Evolutionary conservation across 2,329 filamentous ascomycete genomes (phyloP), one percentile per base, ranked within the genome.

Genomic region (Verticillium alfalfae): DNA sequence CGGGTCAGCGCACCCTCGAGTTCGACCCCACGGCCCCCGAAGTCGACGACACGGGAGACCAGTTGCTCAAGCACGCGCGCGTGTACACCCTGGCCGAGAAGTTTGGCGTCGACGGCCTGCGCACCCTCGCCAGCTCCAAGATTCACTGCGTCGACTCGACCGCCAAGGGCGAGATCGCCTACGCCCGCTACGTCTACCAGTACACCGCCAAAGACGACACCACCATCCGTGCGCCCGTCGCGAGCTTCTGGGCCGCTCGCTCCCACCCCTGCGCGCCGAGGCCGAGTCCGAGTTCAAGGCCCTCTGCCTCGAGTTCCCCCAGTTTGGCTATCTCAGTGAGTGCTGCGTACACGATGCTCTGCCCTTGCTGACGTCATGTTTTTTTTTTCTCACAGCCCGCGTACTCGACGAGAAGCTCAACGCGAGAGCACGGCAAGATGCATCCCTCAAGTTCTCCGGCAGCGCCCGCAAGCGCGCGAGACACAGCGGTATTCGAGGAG

Each of bases 91-190:
- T 97, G 31, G 93, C 92, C 31, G 89, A 93, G 69, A 92, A 90
- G 75, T 88, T 95, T 64, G 84, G 86, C 49, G 78, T 92, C 57
- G 76, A 81, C 0, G 79, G 80, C 10, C 86, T 97, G 65, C 91
- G 91, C 75, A 85, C 82, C 18, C 86, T 97, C 34, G 89, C 93
- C 2, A 91, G 91, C 72, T 88, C 86, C 72, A 97, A 97, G 81
- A 97, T 97, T 70, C 92, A 97, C 80, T 91, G 91, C 73, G 90
- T 96, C 70, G 89, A 93, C 71, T 92, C 89, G 55, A 96, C 91
- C 0, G 92, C 92, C 39, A 89, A 89, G 77, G 93, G 92, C 74
- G 93, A 97, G 80, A 93, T 97, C 71, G 87, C 88, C 34, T 97
- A 97, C 75, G 93, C 93, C 9, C 87, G 92, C 73, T 97, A 93